Base-by-base conservation (phyloP, 352 stramenopile genomes). In the Pythium guiyangense region DNA sequence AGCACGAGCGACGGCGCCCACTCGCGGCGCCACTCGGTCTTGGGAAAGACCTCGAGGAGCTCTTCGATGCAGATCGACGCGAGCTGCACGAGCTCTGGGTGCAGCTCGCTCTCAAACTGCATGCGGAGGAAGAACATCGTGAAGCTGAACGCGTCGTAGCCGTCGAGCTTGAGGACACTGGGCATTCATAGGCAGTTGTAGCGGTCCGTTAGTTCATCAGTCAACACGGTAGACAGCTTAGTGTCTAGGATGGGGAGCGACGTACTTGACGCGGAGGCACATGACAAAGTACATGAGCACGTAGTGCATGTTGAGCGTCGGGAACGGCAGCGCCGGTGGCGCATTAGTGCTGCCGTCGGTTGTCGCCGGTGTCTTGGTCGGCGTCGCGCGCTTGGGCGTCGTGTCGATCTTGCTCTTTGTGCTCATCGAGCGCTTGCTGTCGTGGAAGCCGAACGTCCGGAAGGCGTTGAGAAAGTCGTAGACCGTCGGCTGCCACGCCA, bases 41-140 rank as follows among this genome's bases (percentile, higher is more conserved):
- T 65, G 22, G 81, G 71, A 44, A 94, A 92, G 35, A 77, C 72
- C 26, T 94, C 84, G 2, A 94, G 63, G 6, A 94, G 69, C 54
- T 89, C 78, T 69, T 94, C 81, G 18, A 94, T 83, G 52, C 81
- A 90, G 14, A 88, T 81, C 2, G 80, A 87, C 20, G 79, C 79
- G 35, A 94, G 70, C 26, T 92, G 75, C 14, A 90, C 73, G 57
- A 94, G 86, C 59, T 84, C 73, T 4, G 81, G 76, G 52, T 90
- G 79, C 57, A 94, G 81, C 34, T 78, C 59, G 6, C 70, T 66
- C 48, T 94, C 84, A 40, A 94, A 94, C 54, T 94, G 84, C 79
- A 94, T 92, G 18, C 82, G 81, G 46, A 94, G 54, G 54, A 94
- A 91, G 47, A 94, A 94, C 71, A 92, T 90, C 10, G 78, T 90